Evolutionary conservation across 768 basidiomycete genomes (phyloP), one percentile per base, ranked within the genome.

Genomic region (Calocera cornea): DNA sequence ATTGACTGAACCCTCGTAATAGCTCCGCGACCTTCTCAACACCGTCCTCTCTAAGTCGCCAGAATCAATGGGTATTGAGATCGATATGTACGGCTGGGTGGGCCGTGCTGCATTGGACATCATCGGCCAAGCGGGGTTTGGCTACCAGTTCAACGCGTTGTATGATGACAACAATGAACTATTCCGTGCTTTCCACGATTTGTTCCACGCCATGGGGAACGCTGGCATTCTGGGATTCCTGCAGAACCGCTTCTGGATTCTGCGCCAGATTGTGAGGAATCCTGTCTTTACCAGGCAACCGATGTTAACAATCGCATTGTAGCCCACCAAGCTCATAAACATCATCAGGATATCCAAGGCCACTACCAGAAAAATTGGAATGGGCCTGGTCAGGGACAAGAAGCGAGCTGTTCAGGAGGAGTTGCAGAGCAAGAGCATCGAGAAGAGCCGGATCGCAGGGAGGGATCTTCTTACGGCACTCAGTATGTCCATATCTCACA

Each of bases 21-120:
- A 85, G 84, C 74, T 86, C 34, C 80, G 80, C 16, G 81, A 84
- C 70, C 76, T 79, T 22, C 84, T 76, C 78, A 70, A 72, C 8
- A 70, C 36, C 36, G 69, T 66, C 73, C 73, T 67, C 72, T 73
- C 66, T 44, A 65, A 19, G 31, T 49, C 34, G 31, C 65, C 27
- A 54, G 10, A 0, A 49, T 16, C 7, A 60, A 72, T 8, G 71
- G 66, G 41, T 5, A 5, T 38, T 14, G 72, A 73, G 50, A 70
- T 90, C 34, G 86, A 93, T 34, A 82, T 86, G 1, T 77, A 10
- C 64, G n/a, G 19, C 44, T 47, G 44, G 44, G 44, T 47, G 3
- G 44, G 44, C 8, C 44, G 44, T 7, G 44, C 44, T 19, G 44
- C 44, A 19, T 19, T 47, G 24, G 44, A 47, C 19, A 47, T 47